Evolutionary conservation across 2,329 filamentous ascomycete genomes (phyloP).

Genomic region (Parasarocladium wereldwijsianum): DNA sequence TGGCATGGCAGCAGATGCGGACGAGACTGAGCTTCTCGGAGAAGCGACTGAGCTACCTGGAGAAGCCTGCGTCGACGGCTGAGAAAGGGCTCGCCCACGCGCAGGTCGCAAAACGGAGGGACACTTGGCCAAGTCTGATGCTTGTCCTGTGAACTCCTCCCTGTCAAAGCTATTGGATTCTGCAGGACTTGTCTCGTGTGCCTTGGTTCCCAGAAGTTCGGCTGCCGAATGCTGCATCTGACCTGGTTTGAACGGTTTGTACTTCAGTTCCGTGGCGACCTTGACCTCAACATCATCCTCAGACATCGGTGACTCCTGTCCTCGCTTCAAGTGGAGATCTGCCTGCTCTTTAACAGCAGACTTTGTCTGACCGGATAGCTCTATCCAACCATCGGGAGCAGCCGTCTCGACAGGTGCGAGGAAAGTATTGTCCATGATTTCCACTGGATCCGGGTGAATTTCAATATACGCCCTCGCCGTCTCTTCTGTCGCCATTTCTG

Average conservation of each 20-base stretch:
- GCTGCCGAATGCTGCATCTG: too few species aligned
- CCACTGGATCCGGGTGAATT: slow-evolving; percentile 26
- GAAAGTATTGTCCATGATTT: slow-evolving; percentile 25
- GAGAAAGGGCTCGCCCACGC: slow-evolving; percentile 6
- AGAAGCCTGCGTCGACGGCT: not conserved
- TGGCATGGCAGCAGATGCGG: too few species aligned
- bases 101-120: slow-evolving; percentile 8
- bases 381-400: slow-evolving; percentile 4
- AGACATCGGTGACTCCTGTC: not conserved
- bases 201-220: too few species aligned
- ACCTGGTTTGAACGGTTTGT: not conserved
- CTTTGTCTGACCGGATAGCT: slow-evolving; percentile 2
- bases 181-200: too few species aligned
- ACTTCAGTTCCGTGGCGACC: not conserved
- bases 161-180: too few species aligned
- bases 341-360: not conserved
- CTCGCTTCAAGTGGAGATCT: not conserved
- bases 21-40: too few species aligned
- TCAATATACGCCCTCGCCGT: slow-evolving; percentile 26
- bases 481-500: slow-evolving; percentile 31
- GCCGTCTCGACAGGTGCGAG: slow-evolving; percentile 20
- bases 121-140: slow-evolving; percentile 5
- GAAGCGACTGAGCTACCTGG: not conserved
- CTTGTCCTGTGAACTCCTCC: not conserved
- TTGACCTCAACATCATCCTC: not conserved